Conservation (phyloP, 129 eudicot genomes). For the Centaurea solstitialis region DNA sequence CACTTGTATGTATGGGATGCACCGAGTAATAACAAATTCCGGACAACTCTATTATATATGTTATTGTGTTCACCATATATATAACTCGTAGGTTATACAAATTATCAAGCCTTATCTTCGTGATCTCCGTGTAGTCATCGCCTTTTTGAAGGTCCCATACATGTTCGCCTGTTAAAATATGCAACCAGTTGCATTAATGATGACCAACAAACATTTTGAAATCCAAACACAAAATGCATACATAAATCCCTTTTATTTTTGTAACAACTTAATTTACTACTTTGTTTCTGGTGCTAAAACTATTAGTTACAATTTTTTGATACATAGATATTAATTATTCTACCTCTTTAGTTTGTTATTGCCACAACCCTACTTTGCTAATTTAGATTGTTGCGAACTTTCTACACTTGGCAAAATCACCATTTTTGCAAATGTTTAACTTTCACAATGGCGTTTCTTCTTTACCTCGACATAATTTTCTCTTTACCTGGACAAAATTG, state of each 20-base stretch:
- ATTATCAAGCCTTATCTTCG: slow-evolving; percentile 17
- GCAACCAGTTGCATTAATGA: background rate
- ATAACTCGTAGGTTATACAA: background rate
- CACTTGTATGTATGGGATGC: background rate
- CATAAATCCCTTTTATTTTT: background rate
- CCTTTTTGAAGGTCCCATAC: slow-evolving; percentile 56
- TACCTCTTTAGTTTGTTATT: too few species aligned
- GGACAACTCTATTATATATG: background rate
- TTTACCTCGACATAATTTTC: background rate
- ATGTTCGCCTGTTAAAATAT: slow-evolving; percentile 44
- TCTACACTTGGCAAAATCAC: background rate
- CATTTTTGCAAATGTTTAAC: background rate
- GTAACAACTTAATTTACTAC: too few species aligned
- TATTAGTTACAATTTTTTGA: background rate
- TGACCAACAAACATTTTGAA: background rate
- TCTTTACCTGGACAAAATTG: too few species aligned
- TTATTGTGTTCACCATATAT: background rate
- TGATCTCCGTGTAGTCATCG: slow-evolving; percentile 42
- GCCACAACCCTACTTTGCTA: too few species aligned
- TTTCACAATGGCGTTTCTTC: background rate
- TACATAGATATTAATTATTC: too few species aligned
- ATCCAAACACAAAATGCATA: background rate
- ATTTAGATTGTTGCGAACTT: too few species aligned
- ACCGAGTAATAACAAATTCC: background rate
- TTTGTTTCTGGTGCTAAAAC: too few species aligned